These are phyloP conservation scores for Globisporangium parvum DNA, from an alignment of 352 stramenopile species.

Conservation along the genomic window DNA sequence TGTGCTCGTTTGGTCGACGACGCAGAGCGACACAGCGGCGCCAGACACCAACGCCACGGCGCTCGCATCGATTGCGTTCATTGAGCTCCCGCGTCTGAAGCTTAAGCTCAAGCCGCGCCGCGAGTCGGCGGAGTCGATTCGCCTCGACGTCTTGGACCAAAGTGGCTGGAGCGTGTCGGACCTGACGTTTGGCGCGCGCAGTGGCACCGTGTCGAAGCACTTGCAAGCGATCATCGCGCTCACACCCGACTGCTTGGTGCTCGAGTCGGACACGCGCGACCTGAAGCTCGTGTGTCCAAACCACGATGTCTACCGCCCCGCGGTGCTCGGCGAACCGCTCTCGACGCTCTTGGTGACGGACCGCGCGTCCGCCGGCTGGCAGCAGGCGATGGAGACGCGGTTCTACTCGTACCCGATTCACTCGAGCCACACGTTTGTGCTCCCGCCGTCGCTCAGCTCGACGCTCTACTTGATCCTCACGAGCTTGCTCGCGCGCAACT, in stretches of 20 bases:
- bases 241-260: slow-evolving; percentile 55
- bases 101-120: slow-evolving; percentile 89
- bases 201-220: slow-evolving; percentile 34
- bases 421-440: slow-evolving; percentile 92
- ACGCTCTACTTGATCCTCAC: slow-evolving; percentile 98
- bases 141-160: slow-evolving; percentile 72
- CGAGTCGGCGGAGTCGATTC: slow-evolving; percentile 38
- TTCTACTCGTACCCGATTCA: slow-evolving; percentile 99
- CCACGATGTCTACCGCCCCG: slow-evolving; percentile 76
- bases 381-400: slow-evolving; percentile 87
- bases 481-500: slow-evolving; percentile 94
- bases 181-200: slow-evolving; percentile 29
- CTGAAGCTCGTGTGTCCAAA: slow-evolving; percentile 76
- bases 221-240: slow-evolving; percentile 41
- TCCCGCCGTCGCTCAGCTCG: slow-evolving; percentile 94
- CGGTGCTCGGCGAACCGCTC: slow-evolving; percentile 73
- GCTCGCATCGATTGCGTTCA: slow-evolving; percentile 83
- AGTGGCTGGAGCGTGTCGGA: slow-evolving; percentile 83
- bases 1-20: slow-evolving; percentile 93
- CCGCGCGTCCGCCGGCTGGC: slow-evolving; percentile 70
- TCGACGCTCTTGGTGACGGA: slow-evolving; percentile 73
- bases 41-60: neutral
- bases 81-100: slow-evolving; percentile 97
- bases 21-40: neutral
- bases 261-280: slow-evolving; percentile 77